phyloP scores from a whole-genome alignment of 169 alveolate genomes.

The Plasmodium malariae region DNA sequence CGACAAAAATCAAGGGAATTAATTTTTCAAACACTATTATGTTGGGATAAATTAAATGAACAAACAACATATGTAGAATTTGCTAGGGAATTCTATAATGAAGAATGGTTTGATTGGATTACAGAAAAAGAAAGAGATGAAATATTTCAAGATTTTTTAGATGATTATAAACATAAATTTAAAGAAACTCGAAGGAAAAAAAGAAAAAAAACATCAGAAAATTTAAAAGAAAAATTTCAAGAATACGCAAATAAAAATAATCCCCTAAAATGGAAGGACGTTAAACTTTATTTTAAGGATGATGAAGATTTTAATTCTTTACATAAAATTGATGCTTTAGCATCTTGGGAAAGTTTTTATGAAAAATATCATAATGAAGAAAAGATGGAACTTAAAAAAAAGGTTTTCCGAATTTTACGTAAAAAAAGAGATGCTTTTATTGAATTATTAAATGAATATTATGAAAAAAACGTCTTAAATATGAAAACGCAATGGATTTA shows the following conservation, averaged over 20 bases:
- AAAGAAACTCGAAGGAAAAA: conserved; percentile 77
- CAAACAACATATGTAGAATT: conserved; percentile 81
- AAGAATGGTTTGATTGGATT: conserved; percentile 90
- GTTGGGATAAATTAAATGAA: conserved; percentile 82
- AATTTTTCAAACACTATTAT: conserved; percentile 77
- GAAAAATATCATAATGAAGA: conserved; percentile 76
- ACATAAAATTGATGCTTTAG: conserved; percentile 81
- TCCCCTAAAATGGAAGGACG: conserved; percentile 78
- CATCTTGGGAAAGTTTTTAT: conserved; percentile 81
- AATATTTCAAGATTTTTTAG: conserved; percentile 86
- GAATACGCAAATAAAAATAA: conserved; percentile 64
- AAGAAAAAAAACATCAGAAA: conserved; percentile 73
- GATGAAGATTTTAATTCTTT: conserved; percentile 81
- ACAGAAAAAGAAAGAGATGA: conserved; percentile 86
- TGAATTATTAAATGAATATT: conserved; percentile 81
- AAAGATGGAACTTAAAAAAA: conserved; percentile 77
- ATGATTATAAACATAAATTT: conserved; percentile 79
- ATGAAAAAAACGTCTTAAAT: conserved; percentile 56
- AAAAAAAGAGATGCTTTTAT: conserved; percentile 85
- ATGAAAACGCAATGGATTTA: conserved; percentile 72
- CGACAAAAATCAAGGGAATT: conserved; percentile 82
- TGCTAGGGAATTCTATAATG: conserved; percentile 83
- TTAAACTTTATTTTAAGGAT: conserved; percentile 76
- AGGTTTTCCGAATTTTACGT: conserved; percentile 81
- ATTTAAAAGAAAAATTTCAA: conserved; percentile 79